These are phyloP conservation scores for Silene uniflora DNA, from an alignment of 148 eudicot species.

Conservation along the genomic window DNA sequence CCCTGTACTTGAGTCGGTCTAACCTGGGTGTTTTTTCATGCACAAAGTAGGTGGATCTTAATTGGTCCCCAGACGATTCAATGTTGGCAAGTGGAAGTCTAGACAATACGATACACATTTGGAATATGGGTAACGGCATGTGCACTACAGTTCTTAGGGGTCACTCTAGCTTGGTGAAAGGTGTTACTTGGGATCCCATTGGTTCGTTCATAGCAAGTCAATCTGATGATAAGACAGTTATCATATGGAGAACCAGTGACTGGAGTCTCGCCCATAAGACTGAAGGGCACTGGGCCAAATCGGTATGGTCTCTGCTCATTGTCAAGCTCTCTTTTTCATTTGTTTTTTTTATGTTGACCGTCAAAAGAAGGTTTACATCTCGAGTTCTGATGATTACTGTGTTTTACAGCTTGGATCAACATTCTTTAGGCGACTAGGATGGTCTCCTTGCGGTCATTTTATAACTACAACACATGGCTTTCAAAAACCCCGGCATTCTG, in stretches of 20 bases:
- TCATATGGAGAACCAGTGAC: slow-evolving; percentile 95
- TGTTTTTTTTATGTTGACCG: slow-evolving; percentile 8
- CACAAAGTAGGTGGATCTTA: slow-evolving; percentile 90
- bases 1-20: slow-evolving; percentile 23
- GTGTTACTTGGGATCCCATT: slow-evolving; percentile 99
- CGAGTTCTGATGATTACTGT: slow-evolving; percentile 18
- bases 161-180: slow-evolving; percentile 95
- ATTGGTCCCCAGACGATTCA: slow-evolving; percentile 13
- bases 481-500: slow-evolving; percentile 97
- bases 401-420: slow-evolving; percentile 92
- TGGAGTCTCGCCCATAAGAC: slow-evolving; percentile 98
- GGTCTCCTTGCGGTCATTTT: slow-evolving; percentile 98
- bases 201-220: slow-evolving; percentile 97
- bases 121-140: slow-evolving; percentile 91
- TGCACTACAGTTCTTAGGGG: slow-evolving; percentile 97
- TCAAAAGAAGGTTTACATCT: too few relatives aligned
- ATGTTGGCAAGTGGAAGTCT: slow-evolving; percentile 92
- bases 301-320: slow-evolving; percentile 46
- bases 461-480: slow-evolving; percentile 97
- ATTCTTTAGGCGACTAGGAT: slow-evolving; percentile 95
- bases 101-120: slow-evolving; percentile 87
- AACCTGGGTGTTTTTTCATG: slow-evolving; percentile 53
- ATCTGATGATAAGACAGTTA: slow-evolving; percentile 96
- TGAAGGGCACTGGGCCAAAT: slow-evolving; percentile 98
- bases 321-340: slow-evolving; percentile 2